These are phyloP conservation scores for Circinella minor DNA, from an alignment of 371 early-diverging fungal species.

Conservation along the genomic window DNA sequence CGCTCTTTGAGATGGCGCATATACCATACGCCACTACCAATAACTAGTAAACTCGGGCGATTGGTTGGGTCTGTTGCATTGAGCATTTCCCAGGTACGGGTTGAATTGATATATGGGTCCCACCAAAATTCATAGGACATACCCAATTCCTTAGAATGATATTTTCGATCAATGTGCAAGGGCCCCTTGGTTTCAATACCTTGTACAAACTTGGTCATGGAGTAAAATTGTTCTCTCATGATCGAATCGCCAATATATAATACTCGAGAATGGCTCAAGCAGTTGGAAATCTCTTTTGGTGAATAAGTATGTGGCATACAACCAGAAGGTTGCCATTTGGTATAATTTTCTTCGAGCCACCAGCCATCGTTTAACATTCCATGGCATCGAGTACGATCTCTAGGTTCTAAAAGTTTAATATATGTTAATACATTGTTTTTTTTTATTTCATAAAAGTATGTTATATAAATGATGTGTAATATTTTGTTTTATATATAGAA, in stretches of 20 bases:
- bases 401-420: conserved; percentile 9
- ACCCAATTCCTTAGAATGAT: conserved; percentile 30
- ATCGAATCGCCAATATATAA: conserved; percentile 74
- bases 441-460: no score
- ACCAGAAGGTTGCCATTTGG: conserved; percentile 65
- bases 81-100: conserved; percentile 38
- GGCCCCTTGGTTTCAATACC: conserved; percentile 35
- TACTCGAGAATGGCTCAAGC: conserved; percentile 48
- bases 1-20: conserved; percentile 50
- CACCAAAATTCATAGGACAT: conserved; percentile 63
- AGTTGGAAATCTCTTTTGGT: conserved; percentile 40
- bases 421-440: no score
- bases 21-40: conserved; percentile 68
- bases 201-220: conserved; percentile 49
- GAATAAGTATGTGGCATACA: conserved; percentile 64
- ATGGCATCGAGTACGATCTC: conserved; percentile 46
- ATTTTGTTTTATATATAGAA: no score
- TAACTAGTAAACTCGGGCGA: conserved; percentile 52
- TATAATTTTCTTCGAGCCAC: conserved; percentile 47
- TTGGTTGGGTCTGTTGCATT: conserved; percentile 26
- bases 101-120: conserved; percentile 68
- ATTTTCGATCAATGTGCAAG: conserved; percentile 40
- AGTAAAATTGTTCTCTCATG: conserved; percentile 64
- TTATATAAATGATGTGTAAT: no score
- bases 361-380: conserved; percentile 55